Evolutionary conservation across 306 rosid species (phyloP).

Genomic region (Prunus davidiana): DNA sequence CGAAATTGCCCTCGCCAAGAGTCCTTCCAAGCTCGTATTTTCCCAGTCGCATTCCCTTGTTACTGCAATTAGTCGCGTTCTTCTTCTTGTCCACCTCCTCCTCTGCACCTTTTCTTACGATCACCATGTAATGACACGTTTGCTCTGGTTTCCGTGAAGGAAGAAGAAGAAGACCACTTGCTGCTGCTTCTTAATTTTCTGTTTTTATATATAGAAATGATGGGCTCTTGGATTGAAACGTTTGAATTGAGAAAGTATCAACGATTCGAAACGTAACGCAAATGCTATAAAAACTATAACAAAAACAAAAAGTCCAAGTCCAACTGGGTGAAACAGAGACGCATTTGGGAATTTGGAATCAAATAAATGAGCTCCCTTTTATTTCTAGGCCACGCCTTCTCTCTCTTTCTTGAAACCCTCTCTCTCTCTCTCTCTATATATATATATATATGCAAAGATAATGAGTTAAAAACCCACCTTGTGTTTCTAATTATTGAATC

Average conservation of each 20-base stretch:
- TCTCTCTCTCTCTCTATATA: no score
- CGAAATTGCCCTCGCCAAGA: constrained; percentile 86
- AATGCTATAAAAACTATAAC: background rate
- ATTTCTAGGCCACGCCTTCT: no score
- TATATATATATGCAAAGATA: no score
- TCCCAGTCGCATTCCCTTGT: constrained; percentile 51
- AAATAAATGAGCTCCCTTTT: no score
- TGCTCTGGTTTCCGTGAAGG: background rate
- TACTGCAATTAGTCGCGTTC: background rate
- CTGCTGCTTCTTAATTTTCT: no score
- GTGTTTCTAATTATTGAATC: no score
- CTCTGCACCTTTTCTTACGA: constrained; percentile 17
- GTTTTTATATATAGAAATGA: no score
- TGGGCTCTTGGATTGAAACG: background rate
- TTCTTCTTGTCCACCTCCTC: constrained; percentile 1
- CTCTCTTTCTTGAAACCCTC: no score
- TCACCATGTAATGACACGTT: constrained; percentile 29
- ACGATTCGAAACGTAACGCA: background rate
- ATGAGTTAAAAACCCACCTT: no score
- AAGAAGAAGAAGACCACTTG: no score
- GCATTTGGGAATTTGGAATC: background rate
- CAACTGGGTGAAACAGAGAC: background rate
- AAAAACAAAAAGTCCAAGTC: background rate
- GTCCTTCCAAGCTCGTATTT: constrained; percentile 79
- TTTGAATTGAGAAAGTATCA: background rate